A percentile compares a stretch with the other conserved stretches of the same genome.
Conservation (phyloP, 2,329 filamentous ascomycete species). For the Neonectria faginata region DNA sequence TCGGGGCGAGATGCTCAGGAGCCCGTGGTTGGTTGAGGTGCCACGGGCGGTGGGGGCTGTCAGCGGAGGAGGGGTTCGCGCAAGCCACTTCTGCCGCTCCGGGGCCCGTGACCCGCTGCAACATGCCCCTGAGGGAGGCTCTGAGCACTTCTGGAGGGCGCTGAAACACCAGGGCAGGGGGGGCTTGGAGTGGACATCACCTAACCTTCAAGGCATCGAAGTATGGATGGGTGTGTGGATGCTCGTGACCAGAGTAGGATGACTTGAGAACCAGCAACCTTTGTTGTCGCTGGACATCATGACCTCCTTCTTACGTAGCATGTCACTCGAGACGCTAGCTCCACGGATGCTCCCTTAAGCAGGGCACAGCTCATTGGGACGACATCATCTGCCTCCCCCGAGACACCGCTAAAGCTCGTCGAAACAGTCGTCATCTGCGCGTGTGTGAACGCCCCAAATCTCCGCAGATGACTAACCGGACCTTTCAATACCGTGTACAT, state of each 20-base stretch:
- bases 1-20: neutral
- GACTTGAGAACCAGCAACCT: neutral
- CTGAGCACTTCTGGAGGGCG: conserved; percentile 7
- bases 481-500: too few species aligned
- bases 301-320: conserved; percentile 50
- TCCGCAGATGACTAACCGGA: conserved; percentile 45
- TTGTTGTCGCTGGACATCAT: too few species aligned
- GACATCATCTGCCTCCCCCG: conserved; percentile 42
- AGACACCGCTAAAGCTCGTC: conserved; percentile 29
- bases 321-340: conserved; percentile 1
- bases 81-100: conserved; percentile 7
- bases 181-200: too few species aligned
- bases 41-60: neutral
- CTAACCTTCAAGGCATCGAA: neutral
- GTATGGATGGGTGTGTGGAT: neutral
- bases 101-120: conserved; percentile 21
- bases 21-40: conserved; percentile 10
- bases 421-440: conserved; percentile 47
- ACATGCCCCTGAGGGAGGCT: conserved; percentile 13
- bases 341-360: conserved; percentile 1
- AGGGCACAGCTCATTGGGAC: conserved; percentile 39
- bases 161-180: conserved; percentile 7
- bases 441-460: conserved; percentile 50
- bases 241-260: neutral
- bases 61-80: conserved; percentile 8